Evolutionary conservation across 768 basidiomycete genomes (phyloP).

Genomic region (Calocybe indica): DNA sequence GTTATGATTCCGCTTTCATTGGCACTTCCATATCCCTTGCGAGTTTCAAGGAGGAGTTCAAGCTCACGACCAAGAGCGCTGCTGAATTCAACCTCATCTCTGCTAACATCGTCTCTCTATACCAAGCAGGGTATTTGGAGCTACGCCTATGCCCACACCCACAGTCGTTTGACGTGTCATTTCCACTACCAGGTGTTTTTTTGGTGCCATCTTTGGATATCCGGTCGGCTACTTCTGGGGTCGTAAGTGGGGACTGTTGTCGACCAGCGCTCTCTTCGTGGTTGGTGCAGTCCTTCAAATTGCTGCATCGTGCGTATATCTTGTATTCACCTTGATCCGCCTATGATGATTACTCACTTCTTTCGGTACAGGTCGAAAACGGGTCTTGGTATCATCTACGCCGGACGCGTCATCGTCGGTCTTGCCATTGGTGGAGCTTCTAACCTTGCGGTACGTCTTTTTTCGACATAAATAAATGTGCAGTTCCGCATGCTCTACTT

Average conservation of each 20-base stretch:
- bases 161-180: neutral
- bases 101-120: constrained; percentile 40
- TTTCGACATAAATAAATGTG: neutral
- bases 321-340: neutral
- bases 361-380: constrained; percentile 14
- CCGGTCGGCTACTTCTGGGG: constrained; percentile 33
- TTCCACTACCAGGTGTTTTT: constrained; percentile 24
- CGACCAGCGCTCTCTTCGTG: constrained; percentile 29
- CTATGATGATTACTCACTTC: neutral
- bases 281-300: constrained; percentile 34
- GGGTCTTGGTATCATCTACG: constrained; percentile 34
- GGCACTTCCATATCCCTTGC: constrained; percentile 35
- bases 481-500: neutral
- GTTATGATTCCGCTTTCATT: constrained; percentile 40
- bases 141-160: too few relatives aligned
- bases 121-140: constrained; percentile 33
- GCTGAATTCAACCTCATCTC: constrained; percentile 25
- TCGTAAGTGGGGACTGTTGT: constrained; percentile 26
- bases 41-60: constrained; percentile 41
- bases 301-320: constrained; percentile 18
- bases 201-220: constrained; percentile 30
- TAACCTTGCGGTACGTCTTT: constrained; percentile 22
- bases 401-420: constrained; percentile 36
- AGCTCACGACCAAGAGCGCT: constrained; percentile 23
- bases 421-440: constrained; percentile 32